Base-by-base conservation (phyloP, 2,329 filamentous ascomycete genomes). In the Hypocrella siamensis region DNA sequence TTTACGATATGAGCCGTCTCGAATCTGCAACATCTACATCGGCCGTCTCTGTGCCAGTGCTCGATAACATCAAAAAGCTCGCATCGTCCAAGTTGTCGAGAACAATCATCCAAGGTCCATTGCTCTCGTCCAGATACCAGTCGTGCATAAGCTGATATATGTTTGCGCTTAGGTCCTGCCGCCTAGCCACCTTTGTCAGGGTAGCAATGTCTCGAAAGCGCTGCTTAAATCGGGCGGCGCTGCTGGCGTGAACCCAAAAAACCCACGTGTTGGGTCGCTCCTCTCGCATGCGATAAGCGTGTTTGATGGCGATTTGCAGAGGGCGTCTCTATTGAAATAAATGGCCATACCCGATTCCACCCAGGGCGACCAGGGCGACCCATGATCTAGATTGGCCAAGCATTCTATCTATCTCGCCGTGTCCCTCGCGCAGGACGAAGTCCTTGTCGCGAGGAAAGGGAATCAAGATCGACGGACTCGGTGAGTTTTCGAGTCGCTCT, bases 161-260 rank as follows among this genome's bases (percentile, higher is more conserved):
- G 35, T 59, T 42, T 9, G 39, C 42, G 3, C 40, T 40, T 5
- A 47, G 46, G 35, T 57, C 37, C 15, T 46, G 28, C 11, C 49
- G 44, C 6, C 47, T 45, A 4, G 40, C 35, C 10, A 59, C 37
- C 34, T 47, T 47, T 8, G 47, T 39, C 2, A 26, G 31, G 21
- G 51, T 40, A 17, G 52, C 50, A 38, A 59, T 48, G n/a, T 52
- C 44, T 32, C 40, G 43, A 35, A 46, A 54, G 21, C 46, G 44
- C 33, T 54, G 42, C 36, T 57, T 46, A 29, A 56, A 53, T 6
- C 51, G 42, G 24, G 44, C 39, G 1, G 38, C 38, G 31, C 48
- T 52, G 31, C 45, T 50, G 3, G 51, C 48, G 35, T 58, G 41
- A 5, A 58, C 40, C 55, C 49, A 61, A 34, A 57, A 56, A 19